phyloP scores from a whole-genome alignment of 768 basidiomycete species.

The Pholiota microspora region DNA sequence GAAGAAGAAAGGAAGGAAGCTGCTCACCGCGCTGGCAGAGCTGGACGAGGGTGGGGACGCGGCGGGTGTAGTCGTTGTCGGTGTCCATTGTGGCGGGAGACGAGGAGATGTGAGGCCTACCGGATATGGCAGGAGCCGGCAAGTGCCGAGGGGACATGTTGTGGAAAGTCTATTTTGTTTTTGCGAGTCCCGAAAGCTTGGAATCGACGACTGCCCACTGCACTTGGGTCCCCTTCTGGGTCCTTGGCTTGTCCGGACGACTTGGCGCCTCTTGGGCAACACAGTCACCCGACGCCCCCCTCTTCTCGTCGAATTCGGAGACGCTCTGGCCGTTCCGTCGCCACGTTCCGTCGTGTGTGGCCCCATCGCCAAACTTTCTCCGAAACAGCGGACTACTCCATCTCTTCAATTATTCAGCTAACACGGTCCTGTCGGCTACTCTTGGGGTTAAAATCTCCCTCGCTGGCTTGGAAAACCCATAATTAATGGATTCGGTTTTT shows the following conservation, averaged over 20 bases:
- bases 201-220: conserved; percentile 7
- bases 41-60: conserved; percentile 61
- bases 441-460: conserved; percentile 30
- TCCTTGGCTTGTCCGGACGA: background rate
- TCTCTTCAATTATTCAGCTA: conserved; percentile 16
- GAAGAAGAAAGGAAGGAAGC: too few relatives aligned
- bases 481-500: conserved; percentile 21
- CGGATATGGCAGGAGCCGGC: background rate
- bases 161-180: conserved; percentile 1
- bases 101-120: background rate
- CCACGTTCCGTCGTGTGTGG: conserved; percentile 15
- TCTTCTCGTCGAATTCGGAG: background rate
- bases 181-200: conserved; percentile 15
- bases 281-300: background rate
- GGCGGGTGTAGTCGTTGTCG: conserved; percentile 23
- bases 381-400: conserved; percentile 23
- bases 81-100: conserved; percentile 16
- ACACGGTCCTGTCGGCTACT: conserved; percentile 24
- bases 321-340: conserved; percentile 9
- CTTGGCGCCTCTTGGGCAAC: background rate
- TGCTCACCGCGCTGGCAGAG: conserved; percentile 72
- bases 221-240: conserved; percentile 8
- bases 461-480: conserved; percentile 21
- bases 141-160: background rate
- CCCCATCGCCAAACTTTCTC: conserved; percentile 7